These are phyloP conservation scores for Coemansia sp. DNA, from an alignment of 192 early-diverging fungal species.

Conservation along the genomic window DNA sequence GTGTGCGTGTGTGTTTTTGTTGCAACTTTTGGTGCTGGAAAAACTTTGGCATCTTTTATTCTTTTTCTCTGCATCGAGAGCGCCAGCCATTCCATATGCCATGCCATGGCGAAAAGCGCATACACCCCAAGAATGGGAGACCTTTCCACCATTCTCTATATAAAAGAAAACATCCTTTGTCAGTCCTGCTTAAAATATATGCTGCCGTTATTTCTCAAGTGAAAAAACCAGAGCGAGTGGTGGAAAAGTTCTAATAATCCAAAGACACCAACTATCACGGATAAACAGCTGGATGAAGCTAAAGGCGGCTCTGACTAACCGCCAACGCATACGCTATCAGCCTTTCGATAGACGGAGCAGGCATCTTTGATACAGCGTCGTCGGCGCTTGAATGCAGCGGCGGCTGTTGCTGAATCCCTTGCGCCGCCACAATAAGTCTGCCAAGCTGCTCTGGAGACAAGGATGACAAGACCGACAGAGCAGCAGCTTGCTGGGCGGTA, in stretches of 20 bases:
- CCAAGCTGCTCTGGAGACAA: background rate
- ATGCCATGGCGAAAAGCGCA: too few relatives aligned
- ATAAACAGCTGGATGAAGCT: background rate
- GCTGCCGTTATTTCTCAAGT: background rate
- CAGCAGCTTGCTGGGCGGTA: background rate
- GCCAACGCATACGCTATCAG: constrained; percentile 9
- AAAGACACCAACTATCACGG: background rate
- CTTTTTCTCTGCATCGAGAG: too few relatives aligned
- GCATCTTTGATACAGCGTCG: background rate
- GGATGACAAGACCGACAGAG: background rate
- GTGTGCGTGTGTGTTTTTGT: background rate
- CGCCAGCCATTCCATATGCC: too few relatives aligned
- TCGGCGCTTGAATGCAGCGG: background rate
- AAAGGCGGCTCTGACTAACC: constrained; percentile 3
- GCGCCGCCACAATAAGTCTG: background rate
- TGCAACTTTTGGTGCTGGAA: background rate
- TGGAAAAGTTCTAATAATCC: background rate
- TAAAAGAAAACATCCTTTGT: too few relatives aligned
- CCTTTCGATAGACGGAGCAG: background rate
- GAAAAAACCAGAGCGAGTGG: background rate
- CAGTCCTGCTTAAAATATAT: background rate
- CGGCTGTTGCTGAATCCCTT: background rate
- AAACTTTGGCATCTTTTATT: too few relatives aligned
- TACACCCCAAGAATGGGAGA: too few relatives aligned
- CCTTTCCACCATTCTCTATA: too few relatives aligned